Evolutionary conservation across 768 basidiomycete genomes (phyloP).

Genomic region (Austroboletus festivus): DNA sequence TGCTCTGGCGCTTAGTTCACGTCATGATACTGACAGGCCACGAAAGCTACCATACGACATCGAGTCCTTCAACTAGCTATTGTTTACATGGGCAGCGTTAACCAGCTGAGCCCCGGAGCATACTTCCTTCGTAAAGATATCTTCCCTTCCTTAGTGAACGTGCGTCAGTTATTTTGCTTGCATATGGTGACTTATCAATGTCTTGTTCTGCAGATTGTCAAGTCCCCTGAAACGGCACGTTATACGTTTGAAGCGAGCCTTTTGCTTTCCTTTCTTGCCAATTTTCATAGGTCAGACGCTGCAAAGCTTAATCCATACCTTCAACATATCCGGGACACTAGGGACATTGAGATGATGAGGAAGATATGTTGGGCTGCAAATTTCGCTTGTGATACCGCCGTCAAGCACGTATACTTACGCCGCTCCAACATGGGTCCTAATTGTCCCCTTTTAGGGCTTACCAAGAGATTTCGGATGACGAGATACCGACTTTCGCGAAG

Average conservation of each 20-base stretch:
- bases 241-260: constrained; percentile 60
- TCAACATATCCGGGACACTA: constrained; percentile 44
- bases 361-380: constrained; percentile 58
- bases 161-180: constrained; percentile 25
- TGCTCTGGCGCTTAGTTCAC: background rate
- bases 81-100: constrained; percentile 55
- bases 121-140: constrained; percentile 65
- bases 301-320: constrained; percentile 68
- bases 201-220: constrained; percentile 45
- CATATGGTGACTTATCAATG: background rate
- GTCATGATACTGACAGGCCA: background rate
- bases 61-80: constrained; percentile 55
- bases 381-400: constrained; percentile 46
- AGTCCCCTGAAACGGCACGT: constrained; percentile 49
- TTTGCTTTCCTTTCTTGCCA: constrained; percentile 60
- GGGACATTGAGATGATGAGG: constrained; percentile 50
- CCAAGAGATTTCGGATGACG: constrained; percentile 52
- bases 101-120: constrained; percentile 66
- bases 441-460: constrained; percentile 43
- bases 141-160: constrained; percentile 51
- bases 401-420: constrained; percentile 42
- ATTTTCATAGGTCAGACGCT: constrained; percentile 72
- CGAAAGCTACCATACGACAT: constrained; percentile 47
- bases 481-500: constrained; percentile 46
- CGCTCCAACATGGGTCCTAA: background rate